Evolutionary conservation across 208 protist species (phyloP), one percentile per base, ranked within the genome.

Genomic region (Leishmania mexicana): DNA sequence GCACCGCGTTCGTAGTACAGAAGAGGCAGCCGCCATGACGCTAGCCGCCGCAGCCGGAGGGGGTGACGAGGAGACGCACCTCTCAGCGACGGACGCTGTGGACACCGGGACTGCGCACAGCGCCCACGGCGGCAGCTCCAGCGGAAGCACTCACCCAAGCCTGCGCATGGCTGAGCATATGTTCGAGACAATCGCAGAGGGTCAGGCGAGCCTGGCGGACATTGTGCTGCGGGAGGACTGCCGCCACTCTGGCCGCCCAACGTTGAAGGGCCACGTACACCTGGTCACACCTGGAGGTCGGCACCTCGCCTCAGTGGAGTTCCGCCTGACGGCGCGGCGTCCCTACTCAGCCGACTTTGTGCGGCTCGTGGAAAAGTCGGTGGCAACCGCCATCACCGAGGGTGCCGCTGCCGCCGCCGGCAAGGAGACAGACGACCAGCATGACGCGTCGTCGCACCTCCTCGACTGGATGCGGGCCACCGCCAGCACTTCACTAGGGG

Each of bases 251-350:
- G 73, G 75, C 13, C 88, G 93, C 49, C 95, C 95, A 67, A 93
- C 86, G 45, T 75, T 97, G 67, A 88, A 87, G 72, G 94, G 94
- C 4, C 94, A 97, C 81, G 88, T 98, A 67, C 85, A 87, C 1
- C 86, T 98, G 40, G 71, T 79, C 71, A 91, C 88, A 0, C 79
- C 85, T 3, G 53, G 53, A 0, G 88, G 88, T 19, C 76, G 89
- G 38, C 95, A 97, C 82, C 73, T 98, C 64, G 95, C 95, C 13
- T 98, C 95, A 17, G 79, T 98, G 1, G 95, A 98, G 87, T 96
- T 96, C 67, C 76, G 75, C 6, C 85, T 98, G 24, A 95, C 92
- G 0, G 95, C 94, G 28, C 91, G 94, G 17, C 87, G 87, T 11
- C 90, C 94, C n/a, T 96, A 96, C 81, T 87, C 88, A 31, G 81